phyloP scores from a whole-genome alignment of 495 filamentous ascomycete genomes.

The Stereocaulon alpinum region DNA sequence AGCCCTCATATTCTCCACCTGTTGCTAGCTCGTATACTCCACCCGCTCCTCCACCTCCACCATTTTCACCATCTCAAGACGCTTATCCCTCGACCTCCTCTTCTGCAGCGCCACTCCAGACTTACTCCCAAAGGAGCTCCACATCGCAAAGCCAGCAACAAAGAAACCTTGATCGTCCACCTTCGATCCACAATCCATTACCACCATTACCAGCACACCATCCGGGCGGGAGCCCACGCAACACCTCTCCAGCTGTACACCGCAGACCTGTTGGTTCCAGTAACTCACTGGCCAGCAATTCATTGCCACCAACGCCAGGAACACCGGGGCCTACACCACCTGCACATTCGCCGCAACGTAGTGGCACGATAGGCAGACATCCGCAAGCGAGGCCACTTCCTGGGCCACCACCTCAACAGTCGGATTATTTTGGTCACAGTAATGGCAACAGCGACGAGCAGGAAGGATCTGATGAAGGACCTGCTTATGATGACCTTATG shows the following conservation, averaged over 20 bases:
- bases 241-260: constrained; percentile 31
- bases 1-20: constrained; percentile 12
- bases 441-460: constrained; percentile 20
- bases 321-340: constrained; percentile 32
- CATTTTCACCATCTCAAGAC: constrained; percentile 23
- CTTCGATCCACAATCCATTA: constrained; percentile 15
- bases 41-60: constrained; percentile 26
- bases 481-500: constrained; percentile 36
- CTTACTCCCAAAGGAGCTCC: constrained; percentile 13
- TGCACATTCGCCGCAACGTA: constrained; percentile 38
- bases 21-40: constrained; percentile 20
- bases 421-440: constrained; percentile 20
- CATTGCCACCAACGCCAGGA: constrained; percentile 31
- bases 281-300: constrained; percentile 29
- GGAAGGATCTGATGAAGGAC: constrained; percentile 15
- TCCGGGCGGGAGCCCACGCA: constrained; percentile 12
- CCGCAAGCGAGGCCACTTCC: constrained; percentile 53
- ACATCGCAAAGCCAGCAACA: constrained; percentile 11
- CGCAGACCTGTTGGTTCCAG: constrained; percentile 27
- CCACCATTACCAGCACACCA: constrained; percentile 14
- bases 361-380: constrained; percentile 45
- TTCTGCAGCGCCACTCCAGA: constrained; percentile 7
- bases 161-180: constrained; percentile 6
- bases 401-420: constrained; percentile 38
- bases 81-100: constrained; percentile 16